These are phyloP conservation scores for Leccinum subrobustum DNA, from an alignment of 1,284 basidiomycete species.

Conservation along the genomic window DNA sequence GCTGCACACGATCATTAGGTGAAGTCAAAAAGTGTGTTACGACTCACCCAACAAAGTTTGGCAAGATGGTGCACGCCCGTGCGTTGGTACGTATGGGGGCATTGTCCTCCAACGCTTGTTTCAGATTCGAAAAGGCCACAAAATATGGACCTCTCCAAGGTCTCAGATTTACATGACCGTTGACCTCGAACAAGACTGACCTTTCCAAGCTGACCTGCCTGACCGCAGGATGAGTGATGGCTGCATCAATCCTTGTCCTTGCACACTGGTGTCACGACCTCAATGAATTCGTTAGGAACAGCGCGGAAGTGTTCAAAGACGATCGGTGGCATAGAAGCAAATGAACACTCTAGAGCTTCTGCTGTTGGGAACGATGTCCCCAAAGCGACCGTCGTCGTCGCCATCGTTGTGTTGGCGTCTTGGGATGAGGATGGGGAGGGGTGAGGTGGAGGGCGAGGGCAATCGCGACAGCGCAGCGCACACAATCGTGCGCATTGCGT, in stretches of 20 bases:
- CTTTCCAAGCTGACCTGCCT: conserved; percentile 44
- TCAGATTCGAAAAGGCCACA: conserved; percentile 89
- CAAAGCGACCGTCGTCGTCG: too few relatives aligned
- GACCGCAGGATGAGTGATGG: conserved; percentile 35
- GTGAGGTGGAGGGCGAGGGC: too few relatives aligned
- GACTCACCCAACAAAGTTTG: conserved; percentile 86
- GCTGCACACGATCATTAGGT: conserved; percentile 36
- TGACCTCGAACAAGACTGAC: conserved; percentile 18
- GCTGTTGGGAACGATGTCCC: too few relatives aligned
- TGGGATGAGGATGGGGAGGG: too few relatives aligned
- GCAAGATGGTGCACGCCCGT: conserved; percentile 89
- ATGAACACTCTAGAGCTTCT: too few relatives aligned
- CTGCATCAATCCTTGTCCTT: conserved; percentile 14
- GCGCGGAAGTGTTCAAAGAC: too few relatives aligned
- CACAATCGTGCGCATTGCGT: too few relatives aligned
- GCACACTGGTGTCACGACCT: too few relatives aligned
- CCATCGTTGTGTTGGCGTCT: too few relatives aligned
- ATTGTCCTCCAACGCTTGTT: conserved; percentile 81
- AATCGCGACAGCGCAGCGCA: too few relatives aligned
- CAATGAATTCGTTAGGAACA: too few relatives aligned
- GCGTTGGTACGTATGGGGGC: conserved; percentile 89
- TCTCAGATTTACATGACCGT: background rate
- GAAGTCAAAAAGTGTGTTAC: background rate
- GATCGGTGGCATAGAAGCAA: too few relatives aligned
- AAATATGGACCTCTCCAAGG: conserved; percentile 83